A percentile compares a stretch with the other conserved stretches of the same genome.
phyloP scores from a whole-genome alignment of 139 green algal species.

The Volvox africanus region DNA sequence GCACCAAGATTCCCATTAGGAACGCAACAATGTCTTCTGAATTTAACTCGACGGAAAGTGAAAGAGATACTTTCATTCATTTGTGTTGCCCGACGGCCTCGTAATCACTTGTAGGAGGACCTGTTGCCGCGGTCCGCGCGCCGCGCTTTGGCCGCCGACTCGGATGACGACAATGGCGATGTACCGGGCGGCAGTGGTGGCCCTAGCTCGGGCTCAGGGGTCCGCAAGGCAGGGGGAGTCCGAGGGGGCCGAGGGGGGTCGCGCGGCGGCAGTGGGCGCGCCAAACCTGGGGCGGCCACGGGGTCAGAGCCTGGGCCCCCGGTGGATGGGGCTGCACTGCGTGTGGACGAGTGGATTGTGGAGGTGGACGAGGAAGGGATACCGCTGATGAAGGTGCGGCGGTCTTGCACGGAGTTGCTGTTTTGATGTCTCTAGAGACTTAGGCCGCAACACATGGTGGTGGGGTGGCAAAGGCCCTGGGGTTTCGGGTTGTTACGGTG shows the following conservation, averaged over 20 bases:
- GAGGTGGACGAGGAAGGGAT: constrained; percentile 63
- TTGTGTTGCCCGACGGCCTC: too few relatives aligned
- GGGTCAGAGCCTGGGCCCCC: constrained; percentile 65
- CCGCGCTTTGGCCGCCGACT: constrained; percentile 24
- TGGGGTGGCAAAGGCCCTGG: too few relatives aligned
- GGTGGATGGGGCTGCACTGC: constrained; percentile 76
- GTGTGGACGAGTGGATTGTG: constrained; percentile 78
- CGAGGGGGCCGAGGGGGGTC: neutral
- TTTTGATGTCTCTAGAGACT: too few relatives aligned
- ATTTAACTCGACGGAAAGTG: too few relatives aligned
- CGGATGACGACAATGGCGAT: constrained; percentile 31
- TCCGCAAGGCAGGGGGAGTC: neutral
- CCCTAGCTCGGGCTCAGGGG: neutral
- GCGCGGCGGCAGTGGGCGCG: constrained; percentile 20
- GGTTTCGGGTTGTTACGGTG: too few relatives aligned
- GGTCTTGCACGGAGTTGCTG: too few relatives aligned
- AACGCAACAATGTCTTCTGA: too few relatives aligned
- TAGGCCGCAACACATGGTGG: too few relatives aligned
- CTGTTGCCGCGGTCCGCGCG: constrained; percentile 55
- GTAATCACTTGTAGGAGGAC: constrained; percentile 3
- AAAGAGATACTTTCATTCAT: too few relatives aligned
- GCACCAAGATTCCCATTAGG: too few relatives aligned
- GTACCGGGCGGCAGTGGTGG: neutral
- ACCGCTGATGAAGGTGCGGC: constrained; percentile 22
- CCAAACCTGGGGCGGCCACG: neutral